These are phyloP conservation scores for Betula pendula DNA, from an alignment of 306 rosid genomes.

Conservation along the genomic window DNA sequence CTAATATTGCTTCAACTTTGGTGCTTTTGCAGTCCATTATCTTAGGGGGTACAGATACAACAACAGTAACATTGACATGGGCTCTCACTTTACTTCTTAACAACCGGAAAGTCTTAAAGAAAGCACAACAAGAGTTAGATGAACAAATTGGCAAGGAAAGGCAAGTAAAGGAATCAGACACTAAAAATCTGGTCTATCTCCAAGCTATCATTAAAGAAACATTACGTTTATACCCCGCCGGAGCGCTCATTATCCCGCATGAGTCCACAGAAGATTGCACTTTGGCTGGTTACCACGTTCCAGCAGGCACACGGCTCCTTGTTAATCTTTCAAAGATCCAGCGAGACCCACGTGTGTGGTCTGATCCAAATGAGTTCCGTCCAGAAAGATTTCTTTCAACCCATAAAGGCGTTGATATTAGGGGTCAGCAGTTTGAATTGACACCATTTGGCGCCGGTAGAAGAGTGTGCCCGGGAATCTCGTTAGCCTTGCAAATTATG, in stretches of 20 bases:
- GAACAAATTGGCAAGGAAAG: conserved; percentile 20
- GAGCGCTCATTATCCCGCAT: conserved; percentile 19
- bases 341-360: conserved; percentile 36
- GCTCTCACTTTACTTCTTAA: conserved; percentile 22
- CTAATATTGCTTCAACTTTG: not conserved
- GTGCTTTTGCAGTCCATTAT: not conserved
- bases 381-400: conserved; percentile 33
- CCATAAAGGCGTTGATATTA: conserved; percentile 11
- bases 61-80: conserved; percentile 16
- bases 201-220: conserved; percentile 38
- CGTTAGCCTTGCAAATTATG: conserved; percentile 19
- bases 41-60: conserved; percentile 17
- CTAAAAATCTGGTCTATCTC: conserved; percentile 25
- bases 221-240: conserved; percentile 32
- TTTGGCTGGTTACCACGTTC: conserved; percentile 27
- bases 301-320: conserved; percentile 20
- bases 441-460: conserved; percentile 44
- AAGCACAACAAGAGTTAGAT: conserved; percentile 21
- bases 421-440: conserved; percentile 25
- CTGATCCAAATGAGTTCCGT: conserved; percentile 24
- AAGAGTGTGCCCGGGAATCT: conserved; percentile 37
- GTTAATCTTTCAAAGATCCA: conserved; percentile 33
- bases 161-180: conserved; percentile 29
- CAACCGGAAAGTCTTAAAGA: not conserved
- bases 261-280: conserved; percentile 31